Evolutionary conservation across 2,329 filamentous ascomycete species (phyloP).

Genomic region (Sphaerulina populicola): DNA sequence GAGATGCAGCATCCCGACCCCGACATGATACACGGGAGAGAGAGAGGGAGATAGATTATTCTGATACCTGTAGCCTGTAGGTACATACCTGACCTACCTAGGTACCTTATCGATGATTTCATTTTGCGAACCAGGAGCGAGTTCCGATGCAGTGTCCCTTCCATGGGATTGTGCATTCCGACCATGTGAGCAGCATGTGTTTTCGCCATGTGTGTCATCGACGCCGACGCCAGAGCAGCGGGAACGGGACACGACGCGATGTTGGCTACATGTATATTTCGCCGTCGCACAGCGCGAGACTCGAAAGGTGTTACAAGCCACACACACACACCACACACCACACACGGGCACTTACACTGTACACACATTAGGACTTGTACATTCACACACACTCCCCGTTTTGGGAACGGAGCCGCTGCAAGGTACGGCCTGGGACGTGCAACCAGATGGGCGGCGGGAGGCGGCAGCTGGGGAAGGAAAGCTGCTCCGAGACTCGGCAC

Average conservation of each 20-base stretch:
- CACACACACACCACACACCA: too few relatives aligned
- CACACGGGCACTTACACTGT: too few relatives aligned
- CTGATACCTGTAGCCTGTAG: too few relatives aligned
- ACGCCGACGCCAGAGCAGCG: slow-evolving; percentile 2
- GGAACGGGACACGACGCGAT: background rate
- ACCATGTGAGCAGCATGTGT: slow-evolving; percentile 1
- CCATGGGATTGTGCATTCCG: background rate
- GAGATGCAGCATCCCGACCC: background rate
- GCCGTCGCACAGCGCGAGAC: slow-evolving; percentile 2
- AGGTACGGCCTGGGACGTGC: slow-evolving; percentile 1
- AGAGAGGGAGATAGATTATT: too few relatives aligned
- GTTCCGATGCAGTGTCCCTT: too few relatives aligned
- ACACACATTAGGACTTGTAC: too few relatives aligned
- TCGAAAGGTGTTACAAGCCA: background rate
- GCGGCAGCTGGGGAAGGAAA: background rate
- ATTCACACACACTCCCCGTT: background rate
- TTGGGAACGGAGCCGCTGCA: slow-evolving; percentile 2
- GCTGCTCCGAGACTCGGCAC: background rate
- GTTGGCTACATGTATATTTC: slow-evolving; percentile 11
- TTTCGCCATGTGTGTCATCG: slow-evolving; percentile 7
- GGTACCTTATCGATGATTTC: too few relatives aligned
- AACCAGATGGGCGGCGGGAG: background rate
- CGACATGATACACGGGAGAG: too few relatives aligned
- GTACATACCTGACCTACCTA: too few relatives aligned
- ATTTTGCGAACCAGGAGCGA: too few relatives aligned